Percentiles rank a stretch among this genome's conserved stretches.
Evolutionary conservation across 352 stramenopile species (phyloP).

Genomic region (Phytophthora tubulina): DNA sequence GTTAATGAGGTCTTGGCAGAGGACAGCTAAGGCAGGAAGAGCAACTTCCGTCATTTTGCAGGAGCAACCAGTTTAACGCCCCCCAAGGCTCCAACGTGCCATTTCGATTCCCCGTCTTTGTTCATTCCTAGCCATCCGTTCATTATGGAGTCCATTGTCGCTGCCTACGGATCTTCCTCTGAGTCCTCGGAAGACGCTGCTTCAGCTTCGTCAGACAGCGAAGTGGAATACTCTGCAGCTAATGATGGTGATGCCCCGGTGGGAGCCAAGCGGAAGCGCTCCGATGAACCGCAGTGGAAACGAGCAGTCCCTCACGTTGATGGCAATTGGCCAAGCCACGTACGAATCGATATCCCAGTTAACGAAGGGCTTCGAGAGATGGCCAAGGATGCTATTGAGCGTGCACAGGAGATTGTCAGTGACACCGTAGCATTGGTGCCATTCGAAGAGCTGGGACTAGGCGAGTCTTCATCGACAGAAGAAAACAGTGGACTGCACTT

Average conservation of each 20-base stretch:
- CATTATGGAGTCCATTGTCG: constrained; percentile 54
- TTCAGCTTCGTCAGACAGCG: constrained; percentile 30
- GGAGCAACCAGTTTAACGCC: constrained; percentile 17
- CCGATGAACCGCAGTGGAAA: constrained; percentile 52
- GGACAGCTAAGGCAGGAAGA: constrained; percentile 42
- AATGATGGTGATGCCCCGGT: neutral
- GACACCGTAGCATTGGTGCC: constrained; percentile 46
- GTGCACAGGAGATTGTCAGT: constrained; percentile 43
- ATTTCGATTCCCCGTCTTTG: constrained; percentile 33
- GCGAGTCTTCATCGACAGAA: constrained; percentile 4
- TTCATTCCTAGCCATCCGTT: constrained; percentile 20
- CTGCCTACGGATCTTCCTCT: constrained; percentile 48
- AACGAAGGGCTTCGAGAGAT: constrained; percentile 38
- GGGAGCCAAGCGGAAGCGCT: constrained; percentile 59
- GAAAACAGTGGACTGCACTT: constrained; percentile 53
- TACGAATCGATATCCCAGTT: constrained; percentile 59
- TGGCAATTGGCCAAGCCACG: constrained; percentile 86
- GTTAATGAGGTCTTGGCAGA: constrained; percentile 75
- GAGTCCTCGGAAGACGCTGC: constrained; percentile 31
- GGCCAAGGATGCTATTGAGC: constrained; percentile 38
- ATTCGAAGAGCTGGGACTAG: constrained; percentile 35
- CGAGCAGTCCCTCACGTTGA: constrained; percentile 79
- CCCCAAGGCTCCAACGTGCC: constrained; percentile 2
- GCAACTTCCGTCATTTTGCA: constrained; percentile 1
- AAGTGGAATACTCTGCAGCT: constrained; percentile 12